Percentiles rank a stretch among this genome's conserved stretches.
Conservation (phyloP, 306 rosid species). For the Rubus parviflorus region DNA sequence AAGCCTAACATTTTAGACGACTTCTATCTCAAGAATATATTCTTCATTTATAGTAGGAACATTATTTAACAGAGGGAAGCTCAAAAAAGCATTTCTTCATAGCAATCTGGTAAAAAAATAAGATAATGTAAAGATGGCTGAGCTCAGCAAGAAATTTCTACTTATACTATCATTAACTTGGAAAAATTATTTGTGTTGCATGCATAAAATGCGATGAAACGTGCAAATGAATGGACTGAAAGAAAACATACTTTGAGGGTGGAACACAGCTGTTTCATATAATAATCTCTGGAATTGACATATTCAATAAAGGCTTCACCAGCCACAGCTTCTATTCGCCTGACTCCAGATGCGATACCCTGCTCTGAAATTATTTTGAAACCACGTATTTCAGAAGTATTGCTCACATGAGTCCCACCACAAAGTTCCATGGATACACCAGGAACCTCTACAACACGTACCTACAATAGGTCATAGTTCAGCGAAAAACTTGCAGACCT, state of each 20-base stretch:
- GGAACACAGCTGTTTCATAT: slow-evolving; percentile 75
- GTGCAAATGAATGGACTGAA: not conserved
- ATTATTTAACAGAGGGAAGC: not conserved
- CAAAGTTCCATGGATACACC: slow-evolving; percentile 98
- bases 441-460: slow-evolving; percentile 95
- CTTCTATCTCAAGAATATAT: not conserved
- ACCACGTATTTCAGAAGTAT: slow-evolving; percentile 92
- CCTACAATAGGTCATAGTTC: slow-evolving; percentile 53
- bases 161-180: not conserved
- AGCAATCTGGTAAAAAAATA: not conserved
- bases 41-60: not conserved
- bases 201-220: not conserved
- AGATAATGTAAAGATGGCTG: not conserved
- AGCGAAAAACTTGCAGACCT: slow-evolving; percentile 1
- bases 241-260: slow-evolving; percentile 71
- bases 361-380: slow-evolving; percentile 91
- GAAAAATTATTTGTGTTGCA: not conserved
- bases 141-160: not conserved
- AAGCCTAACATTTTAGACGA: not conserved
- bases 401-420: slow-evolving; percentile 90
- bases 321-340: slow-evolving; percentile 96
- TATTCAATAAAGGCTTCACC: slow-evolving; percentile 93
- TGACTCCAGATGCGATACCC: slow-evolving; percentile 91
- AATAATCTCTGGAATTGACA: slow-evolving; percentile 72
- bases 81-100: not conserved